Evolutionary conservation across 768 basidiomycete species (phyloP), one percentile per base, ranked within the genome.

Genomic region (Pulveroboletus ravenelii): DNA sequence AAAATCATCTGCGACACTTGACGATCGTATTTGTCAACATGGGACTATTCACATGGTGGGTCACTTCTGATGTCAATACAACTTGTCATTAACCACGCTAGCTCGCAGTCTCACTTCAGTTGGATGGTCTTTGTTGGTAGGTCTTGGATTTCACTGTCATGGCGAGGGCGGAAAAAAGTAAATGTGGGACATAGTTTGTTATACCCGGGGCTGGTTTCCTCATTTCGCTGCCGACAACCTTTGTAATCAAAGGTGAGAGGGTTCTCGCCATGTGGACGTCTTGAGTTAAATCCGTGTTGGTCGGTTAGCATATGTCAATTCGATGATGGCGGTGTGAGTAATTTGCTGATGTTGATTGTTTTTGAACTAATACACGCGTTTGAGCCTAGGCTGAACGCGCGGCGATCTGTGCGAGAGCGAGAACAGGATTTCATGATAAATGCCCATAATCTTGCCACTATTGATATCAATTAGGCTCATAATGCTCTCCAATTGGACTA

Each of bases 391-490:
- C 31, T 57, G 39, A 57, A 57, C 17, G 50, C 55, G 9, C 56
- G 56, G n/a, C 45, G 10, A 12, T 29, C 23, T 6, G 39, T 48
- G 10, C 54, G 56, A 5, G 46, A 44, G 3, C 35, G 36, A n/a
- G 50, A 57, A 38, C 30, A 41, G 8, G 39, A 52, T 0, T 1
- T 30, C 31, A 29, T 18, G 1, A 7, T 18, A 1, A 39, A 45
- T 36, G 49, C 18, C 1, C 31, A n/a, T 17, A 41, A 45, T 27
- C 34, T 57, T 8, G 30, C 50, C 12, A 52, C 46, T 1, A 52
- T 57, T 1, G 23, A 41, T 18, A 39, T 57, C 13, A 39, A 40
- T 12, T 54, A 47, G 41, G 25, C 77, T 32, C 91, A 77, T 1
- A 5, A 1, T 15, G 13, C 13, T 3, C 13, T 31, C 25, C 6